Conservation (phyloP, 805 yeast genomes). For the Myxozyma vanderwaltii region DNA sequence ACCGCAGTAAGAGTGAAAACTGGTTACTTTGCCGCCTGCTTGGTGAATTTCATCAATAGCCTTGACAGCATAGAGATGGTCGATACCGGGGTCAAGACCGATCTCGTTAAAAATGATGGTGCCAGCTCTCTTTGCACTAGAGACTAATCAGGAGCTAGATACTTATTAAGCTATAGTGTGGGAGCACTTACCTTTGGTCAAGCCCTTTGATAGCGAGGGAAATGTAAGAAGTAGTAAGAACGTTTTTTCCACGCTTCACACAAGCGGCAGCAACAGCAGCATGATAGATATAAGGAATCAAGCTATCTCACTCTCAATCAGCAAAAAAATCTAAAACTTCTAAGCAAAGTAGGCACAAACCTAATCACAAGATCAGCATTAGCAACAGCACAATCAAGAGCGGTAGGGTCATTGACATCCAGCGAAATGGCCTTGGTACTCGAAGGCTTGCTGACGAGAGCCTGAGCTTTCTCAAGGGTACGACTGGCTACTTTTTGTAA, state of each 20-base stretch:
- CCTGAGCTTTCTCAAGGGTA: conserved; percentile 83
- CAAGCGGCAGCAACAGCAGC: conserved; percentile 92
- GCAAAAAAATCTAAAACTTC: too few species aligned
- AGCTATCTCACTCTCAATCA: conserved; percentile 15
- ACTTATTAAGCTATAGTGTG: background rate
- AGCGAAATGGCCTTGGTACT: conserved; percentile 81
- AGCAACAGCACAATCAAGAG: conserved; percentile 76
- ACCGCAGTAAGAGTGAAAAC: conserved; percentile 96
- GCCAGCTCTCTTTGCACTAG: conserved; percentile 77
- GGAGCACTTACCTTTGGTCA: conserved; percentile 23
- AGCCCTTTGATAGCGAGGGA: conserved; percentile 46
- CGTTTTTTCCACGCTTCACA: conserved; percentile 76
- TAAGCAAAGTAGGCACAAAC: conserved; percentile 36
- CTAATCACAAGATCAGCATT: conserved; percentile 86
- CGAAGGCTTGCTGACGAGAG: conserved; percentile 64
- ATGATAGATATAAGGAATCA: conserved; percentile 95
- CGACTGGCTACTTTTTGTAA: conserved; percentile 81
- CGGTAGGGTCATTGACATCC: conserved; percentile 79
- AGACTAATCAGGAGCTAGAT: conserved; percentile 40
- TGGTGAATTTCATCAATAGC: conserved; percentile 95
- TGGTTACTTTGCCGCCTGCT: conserved; percentile 86
- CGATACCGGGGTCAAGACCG: conserved; percentile 98
- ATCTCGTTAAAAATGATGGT: conserved; percentile 98
- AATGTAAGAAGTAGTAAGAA: conserved; percentile 95
- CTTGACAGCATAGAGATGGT: conserved; percentile 97